Conservation (phyloP, 176 grass and related monocot species). For the Zea luxurians region DNA sequence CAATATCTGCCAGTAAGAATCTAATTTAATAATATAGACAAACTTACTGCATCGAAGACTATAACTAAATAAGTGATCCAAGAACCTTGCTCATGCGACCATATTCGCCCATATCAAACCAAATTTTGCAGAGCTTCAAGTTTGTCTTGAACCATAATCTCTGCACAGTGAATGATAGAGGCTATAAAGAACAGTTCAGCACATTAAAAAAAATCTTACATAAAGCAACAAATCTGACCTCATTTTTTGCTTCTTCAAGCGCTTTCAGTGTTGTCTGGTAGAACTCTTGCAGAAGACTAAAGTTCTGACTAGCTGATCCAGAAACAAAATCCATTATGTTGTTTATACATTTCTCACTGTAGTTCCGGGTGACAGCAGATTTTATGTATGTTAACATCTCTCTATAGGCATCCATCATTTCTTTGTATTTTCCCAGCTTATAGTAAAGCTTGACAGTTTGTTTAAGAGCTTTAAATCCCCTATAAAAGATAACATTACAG, state of each 20-base stretch:
- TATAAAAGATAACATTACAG: slow-evolving; percentile 39
- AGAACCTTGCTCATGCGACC: slow-evolving; percentile 94
- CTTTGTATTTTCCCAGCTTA: slow-evolving; percentile 80
- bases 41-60: not conserved
- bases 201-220: not conserved
- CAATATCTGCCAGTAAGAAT: slow-evolving; percentile 52
- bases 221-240: slow-evolving; percentile 48
- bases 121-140: slow-evolving; percentile 98
- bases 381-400: slow-evolving; percentile 98
- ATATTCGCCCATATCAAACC: slow-evolving; percentile 97
- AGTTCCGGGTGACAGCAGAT: slow-evolving; percentile 95
- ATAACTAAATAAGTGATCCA: slow-evolving; percentile 23
- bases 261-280: slow-evolving; percentile 94
- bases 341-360: slow-evolving; percentile 99
- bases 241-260: slow-evolving; percentile 98
- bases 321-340: slow-evolving; percentile 99
- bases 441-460: slow-evolving; percentile 99
- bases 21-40: not conserved
- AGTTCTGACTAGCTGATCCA: slow-evolving; percentile 95
- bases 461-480: slow-evolving; percentile 97
- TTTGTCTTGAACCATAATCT: slow-evolving; percentile 99
- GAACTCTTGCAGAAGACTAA: slow-evolving; percentile 91
- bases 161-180: slow-evolving; percentile 43
- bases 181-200: not conserved
- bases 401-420: slow-evolving; percentile 98